phyloP scores from a whole-genome alignment of 352 stramenopile species.

The Pythium oligandrum region DNA sequence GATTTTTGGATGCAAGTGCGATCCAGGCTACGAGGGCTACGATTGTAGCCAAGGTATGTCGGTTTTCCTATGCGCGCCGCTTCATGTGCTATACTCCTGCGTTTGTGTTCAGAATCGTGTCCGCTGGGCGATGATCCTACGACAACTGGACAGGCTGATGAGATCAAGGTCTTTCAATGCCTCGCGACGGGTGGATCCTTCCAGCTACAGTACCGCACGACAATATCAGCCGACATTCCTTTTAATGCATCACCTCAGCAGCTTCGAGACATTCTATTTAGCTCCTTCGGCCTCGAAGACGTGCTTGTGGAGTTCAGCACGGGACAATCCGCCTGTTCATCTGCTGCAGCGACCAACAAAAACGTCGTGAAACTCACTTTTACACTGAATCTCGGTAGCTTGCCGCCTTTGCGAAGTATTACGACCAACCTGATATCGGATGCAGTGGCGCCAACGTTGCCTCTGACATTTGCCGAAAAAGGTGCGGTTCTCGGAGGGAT shows the following conservation, averaged over 20 bases:
- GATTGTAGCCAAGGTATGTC: conserved; percentile 76
- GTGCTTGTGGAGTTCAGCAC: conserved; percentile 37
- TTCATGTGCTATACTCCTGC: no score
- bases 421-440: conserved; percentile 9
- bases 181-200: conserved; percentile 50
- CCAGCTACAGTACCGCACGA: conserved; percentile 51
- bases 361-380: conserved; percentile 66
- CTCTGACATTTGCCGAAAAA: conserved; percentile 33
- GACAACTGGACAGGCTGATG: conserved; percentile 75
- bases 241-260: conserved; percentile 33
- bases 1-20: conserved; percentile 87
- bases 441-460: conserved; percentile 11
- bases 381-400: conserved; percentile 35
- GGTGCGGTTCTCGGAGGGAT: conserved; percentile 31
- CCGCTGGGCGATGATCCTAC: conserved; percentile 81
- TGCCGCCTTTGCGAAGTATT: conserved; percentile 39
- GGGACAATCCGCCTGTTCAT: conserved; percentile 31
- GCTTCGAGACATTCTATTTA: conserved; percentile 55
- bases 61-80: background rate
- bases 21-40: conserved; percentile 87
- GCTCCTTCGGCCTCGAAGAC: conserved; percentile 44
- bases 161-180: conserved; percentile 77
- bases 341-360: conserved; percentile 11
- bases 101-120: conserved; percentile 54
- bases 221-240: conserved; percentile 43